Percentiles rank a stretch among this genome's conserved stretches.
These are phyloP conservation scores for Scleromitrula shiraiana DNA, from an alignment of 2,329 filamentous ascomycete species.

Conservation along the genomic window DNA sequence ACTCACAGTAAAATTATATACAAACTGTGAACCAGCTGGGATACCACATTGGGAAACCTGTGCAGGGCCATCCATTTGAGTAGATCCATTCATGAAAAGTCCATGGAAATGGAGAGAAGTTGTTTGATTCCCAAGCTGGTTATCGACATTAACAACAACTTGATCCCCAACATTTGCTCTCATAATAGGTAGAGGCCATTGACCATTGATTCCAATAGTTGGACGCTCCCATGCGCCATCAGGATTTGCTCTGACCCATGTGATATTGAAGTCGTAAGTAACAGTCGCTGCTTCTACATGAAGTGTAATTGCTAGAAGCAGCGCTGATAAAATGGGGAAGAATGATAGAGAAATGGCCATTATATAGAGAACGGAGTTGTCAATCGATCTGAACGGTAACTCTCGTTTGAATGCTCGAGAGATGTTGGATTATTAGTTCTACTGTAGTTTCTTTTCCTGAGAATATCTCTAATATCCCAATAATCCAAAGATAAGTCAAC, in stretches of 20 bases:
- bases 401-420: background rate
- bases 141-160: conserved; percentile 35
- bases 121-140: conserved; percentile 42
- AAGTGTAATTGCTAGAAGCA: conserved; percentile 26
- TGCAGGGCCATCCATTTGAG: conserved; percentile 58
- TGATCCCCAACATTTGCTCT: conserved; percentile 53
- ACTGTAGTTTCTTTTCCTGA: too few relatives aligned
- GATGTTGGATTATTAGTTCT: too few relatives aligned
- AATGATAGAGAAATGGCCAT: conserved; percentile 39
- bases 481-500: too few relatives aligned
- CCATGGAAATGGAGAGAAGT: conserved; percentile 66
- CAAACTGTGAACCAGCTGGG: conserved; percentile 54
- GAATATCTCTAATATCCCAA: too few relatives aligned
- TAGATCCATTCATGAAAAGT: conserved; percentile 60
- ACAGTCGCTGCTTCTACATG: conserved; percentile 38
- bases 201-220: conserved; percentile 68
- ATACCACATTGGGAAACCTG: conserved; percentile 62
- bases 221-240: conserved; percentile 57
- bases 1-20: conserved; percentile 58
- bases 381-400: too few relatives aligned
- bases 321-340: conserved; percentile 32
- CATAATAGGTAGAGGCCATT: conserved; percentile 66
- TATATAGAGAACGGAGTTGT: background rate
- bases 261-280: conserved; percentile 58
- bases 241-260: conserved; percentile 65